These are phyloP conservation scores for Neostapfia colusana DNA, from an alignment of 176 grass and related monocot genomes.

Conservation along the genomic window DNA sequence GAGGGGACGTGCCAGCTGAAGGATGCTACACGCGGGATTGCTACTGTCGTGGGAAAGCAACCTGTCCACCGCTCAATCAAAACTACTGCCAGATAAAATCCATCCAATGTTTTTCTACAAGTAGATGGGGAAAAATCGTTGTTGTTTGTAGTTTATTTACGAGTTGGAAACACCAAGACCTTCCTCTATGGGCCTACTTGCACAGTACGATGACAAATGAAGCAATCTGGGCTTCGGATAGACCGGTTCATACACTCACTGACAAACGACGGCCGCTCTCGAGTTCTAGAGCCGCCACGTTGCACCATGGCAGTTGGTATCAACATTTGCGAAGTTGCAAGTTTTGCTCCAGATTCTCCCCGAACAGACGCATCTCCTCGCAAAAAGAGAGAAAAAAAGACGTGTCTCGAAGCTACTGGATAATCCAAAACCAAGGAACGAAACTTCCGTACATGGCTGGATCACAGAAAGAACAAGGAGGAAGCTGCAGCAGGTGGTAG, in stretches of 20 bases:
- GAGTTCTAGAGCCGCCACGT: not conserved
- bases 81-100: not conserved
- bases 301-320: not conserved
- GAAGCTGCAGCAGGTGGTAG: not conserved
- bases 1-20: conserved; percentile 16
- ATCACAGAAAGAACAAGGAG: not conserved
- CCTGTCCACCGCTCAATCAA: conserved; percentile 1
- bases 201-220: not conserved
- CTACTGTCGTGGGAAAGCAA: not conserved
- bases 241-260: not conserved
- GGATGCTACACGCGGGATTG: not conserved
- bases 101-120: not conserved
- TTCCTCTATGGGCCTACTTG: not conserved
- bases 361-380: not conserved
- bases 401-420: not conserved
- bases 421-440: not conserved
- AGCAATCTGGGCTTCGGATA: not conserved
- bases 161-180: not conserved
- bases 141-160: no score
- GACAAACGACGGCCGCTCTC: not conserved
- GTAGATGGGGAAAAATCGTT: no score
- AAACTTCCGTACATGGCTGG: not conserved
- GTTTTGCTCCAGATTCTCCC: not conserved
- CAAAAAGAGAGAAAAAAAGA: not conserved
- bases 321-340: not conserved